Evolutionary conservation across 306 rosid genomes (phyloP).

Genomic region (Abrus pulchellus): DNA sequence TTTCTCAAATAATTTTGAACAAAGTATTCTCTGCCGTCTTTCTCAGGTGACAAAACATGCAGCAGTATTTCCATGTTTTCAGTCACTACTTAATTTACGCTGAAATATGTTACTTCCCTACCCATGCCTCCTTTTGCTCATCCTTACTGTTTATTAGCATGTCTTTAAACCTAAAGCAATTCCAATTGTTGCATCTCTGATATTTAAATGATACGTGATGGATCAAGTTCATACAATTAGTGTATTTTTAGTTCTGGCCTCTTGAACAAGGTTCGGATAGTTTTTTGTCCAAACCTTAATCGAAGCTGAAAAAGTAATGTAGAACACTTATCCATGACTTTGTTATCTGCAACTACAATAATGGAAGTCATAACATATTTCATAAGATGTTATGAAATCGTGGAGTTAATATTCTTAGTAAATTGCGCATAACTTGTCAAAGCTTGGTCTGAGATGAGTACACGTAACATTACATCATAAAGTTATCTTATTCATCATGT

Average conservation of each 20-base stretch:
- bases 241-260: conserved; percentile 25
- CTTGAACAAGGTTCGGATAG: conserved; percentile 14
- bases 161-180: not conserved
- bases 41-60: not conserved
- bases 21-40: not conserved
- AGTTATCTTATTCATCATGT: not conserved
- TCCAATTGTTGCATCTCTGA: not conserved
- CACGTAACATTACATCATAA: not conserved
- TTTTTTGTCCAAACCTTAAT: not conserved
- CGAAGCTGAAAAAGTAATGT: conserved; percentile 9
- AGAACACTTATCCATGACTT: conserved; percentile 11
- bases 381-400: conserved; percentile 18
- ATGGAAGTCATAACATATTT: not conserved
- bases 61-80: not conserved
- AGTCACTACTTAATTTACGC: not conserved
- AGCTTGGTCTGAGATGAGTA: not conserved
- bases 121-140: not conserved
- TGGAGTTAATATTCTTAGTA: conserved; percentile 17
- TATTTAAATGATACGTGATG: conserved; percentile 3
- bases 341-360: conserved; percentile 11
- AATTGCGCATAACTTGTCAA: conserved; percentile 12
- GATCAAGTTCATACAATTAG: not conserved
- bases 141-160: not conserved
- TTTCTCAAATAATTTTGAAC: not conserved
- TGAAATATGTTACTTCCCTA: not conserved